Conservation (phyloP, 129 eudicot genomes). For the sunflower (Helianthus annuus) region DNA sequence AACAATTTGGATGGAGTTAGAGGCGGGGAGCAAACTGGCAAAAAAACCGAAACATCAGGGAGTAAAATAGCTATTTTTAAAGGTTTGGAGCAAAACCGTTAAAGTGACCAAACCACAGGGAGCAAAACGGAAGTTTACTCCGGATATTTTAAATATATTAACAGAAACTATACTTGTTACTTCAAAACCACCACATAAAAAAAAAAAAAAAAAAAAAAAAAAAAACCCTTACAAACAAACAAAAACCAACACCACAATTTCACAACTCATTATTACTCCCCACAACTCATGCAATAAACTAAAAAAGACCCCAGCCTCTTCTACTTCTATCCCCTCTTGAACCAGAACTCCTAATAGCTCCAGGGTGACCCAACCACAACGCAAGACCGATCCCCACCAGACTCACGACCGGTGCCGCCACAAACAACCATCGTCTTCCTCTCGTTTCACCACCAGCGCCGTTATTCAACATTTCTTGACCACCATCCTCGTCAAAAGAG, state of each 20-base stretch:
- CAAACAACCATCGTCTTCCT: slow-evolving; percentile 57
- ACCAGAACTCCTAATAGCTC: slow-evolving; percentile 22
- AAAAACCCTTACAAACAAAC: background rate
- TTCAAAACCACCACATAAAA: slow-evolving; percentile 17
- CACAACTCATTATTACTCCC: slow-evolving; percentile 19
- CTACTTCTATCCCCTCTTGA: slow-evolving; percentile 53
- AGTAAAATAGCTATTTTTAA: no score
- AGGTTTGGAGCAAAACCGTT: no score
- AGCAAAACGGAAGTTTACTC: no score
- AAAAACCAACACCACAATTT: slow-evolving; percentile 1
- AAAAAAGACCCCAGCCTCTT: slow-evolving; percentile 77
- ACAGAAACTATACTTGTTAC: background rate
- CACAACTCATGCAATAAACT: background rate
- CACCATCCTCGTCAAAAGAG: slow-evolving; percentile 35
- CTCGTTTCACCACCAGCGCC: slow-evolving; percentile 23
- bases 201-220: background rate
- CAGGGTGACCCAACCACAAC: slow-evolving; percentile 63
- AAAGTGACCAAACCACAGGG: no score
- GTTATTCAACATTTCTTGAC: slow-evolving; percentile 23
- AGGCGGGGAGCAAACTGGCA: no score
- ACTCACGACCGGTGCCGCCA: slow-evolving; percentile 74
- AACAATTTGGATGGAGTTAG: no score
- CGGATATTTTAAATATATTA: no score
- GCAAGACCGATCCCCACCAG: slow-evolving; percentile 70
- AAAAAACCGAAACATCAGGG: no score